A percentile compares a stretch with the other conserved stretches of the same genome.
Conservation (phyloP, 768 basidiomycete genomes). For the Daedaleopsis nitida region DNA sequence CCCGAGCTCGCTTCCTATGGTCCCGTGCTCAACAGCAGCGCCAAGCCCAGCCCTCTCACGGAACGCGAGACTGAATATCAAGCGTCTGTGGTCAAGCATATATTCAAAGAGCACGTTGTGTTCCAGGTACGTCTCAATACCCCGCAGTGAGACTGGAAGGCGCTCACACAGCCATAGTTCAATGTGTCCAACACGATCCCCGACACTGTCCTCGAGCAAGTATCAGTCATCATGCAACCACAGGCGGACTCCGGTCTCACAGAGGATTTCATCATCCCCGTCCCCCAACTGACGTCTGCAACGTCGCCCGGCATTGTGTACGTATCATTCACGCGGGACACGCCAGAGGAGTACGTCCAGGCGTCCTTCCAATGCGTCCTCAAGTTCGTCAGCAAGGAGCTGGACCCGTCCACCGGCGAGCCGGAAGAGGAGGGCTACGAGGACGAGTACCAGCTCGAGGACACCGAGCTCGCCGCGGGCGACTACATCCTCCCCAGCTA, state of each 20-base stretch:
- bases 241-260: slow-evolving; percentile 72
- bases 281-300: slow-evolving; percentile 65
- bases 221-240: slow-evolving; percentile 91
- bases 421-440: slow-evolving; percentile 99
- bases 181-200: slow-evolving; percentile 97
- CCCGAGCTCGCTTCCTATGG: slow-evolving; percentile 88
- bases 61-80: slow-evolving; percentile 99
- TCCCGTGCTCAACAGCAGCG: slow-evolving; percentile 81
- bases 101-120: slow-evolving; percentile 93
- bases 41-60: slow-evolving; percentile 80
- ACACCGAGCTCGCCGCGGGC: slow-evolving; percentile 89
- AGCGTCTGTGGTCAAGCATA: slow-evolving; percentile 94
- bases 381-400: slow-evolving; percentile 95
- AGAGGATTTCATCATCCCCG: slow-evolving; percentile 94
- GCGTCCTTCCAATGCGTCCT: slow-evolving; percentile 90
- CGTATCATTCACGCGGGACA: slow-evolving; percentile 88
- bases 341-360: slow-evolving; percentile 73
- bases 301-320: slow-evolving; percentile 87
- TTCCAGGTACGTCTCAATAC: slow-evolving; percentile 73
- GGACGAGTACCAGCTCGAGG: slow-evolving; percentile 97
- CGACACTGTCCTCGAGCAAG: slow-evolving; percentile 92
- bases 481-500: slow-evolving; percentile 98
- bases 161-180: slow-evolving; percentile 56
- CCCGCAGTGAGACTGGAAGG: neutral
- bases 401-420: slow-evolving; percentile 92